phyloP scores from a whole-genome alignment of 2,329 filamentous ascomycete genomes.

The Trichoderma brevicompactum region DNA sequence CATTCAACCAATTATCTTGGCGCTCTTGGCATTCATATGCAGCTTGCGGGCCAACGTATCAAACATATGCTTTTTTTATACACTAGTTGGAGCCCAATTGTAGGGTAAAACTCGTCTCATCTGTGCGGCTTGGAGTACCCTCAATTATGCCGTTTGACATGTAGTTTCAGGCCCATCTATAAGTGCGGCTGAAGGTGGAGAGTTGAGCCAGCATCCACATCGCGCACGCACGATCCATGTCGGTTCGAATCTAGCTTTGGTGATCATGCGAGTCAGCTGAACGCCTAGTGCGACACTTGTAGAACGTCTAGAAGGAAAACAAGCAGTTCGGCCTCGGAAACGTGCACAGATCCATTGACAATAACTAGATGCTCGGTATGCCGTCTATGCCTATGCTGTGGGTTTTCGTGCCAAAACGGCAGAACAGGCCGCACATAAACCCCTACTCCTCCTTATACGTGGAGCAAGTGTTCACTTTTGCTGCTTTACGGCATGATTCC shows the following conservation, averaged over 20 bases:
- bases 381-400: background rate
- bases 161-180: too few relatives aligned
- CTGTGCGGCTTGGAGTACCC: background rate
- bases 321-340: background rate
- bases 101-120: background rate
- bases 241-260: background rate
- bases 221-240: background rate
- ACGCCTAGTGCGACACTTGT: background rate
- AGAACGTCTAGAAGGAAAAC: background rate
- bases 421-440: background rate
- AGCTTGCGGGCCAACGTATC: background rate
- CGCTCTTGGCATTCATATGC: background rate
- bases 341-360: background rate
- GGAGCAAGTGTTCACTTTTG: too few relatives aligned
- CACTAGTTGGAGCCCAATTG: too few relatives aligned
- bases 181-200: conserved; percentile 13
- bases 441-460: background rate
- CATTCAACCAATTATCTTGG: background rate
- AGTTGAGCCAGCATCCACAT: background rate
- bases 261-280: conserved; percentile 19
- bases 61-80: background rate
- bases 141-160: background rate
- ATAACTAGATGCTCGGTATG: background rate
- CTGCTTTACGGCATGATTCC: background rate
- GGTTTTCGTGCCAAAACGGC: background rate